Conservation (phyloP, 2,329 filamentous ascomycete genomes). For the Pseudogymnoascus sp. region DNA sequence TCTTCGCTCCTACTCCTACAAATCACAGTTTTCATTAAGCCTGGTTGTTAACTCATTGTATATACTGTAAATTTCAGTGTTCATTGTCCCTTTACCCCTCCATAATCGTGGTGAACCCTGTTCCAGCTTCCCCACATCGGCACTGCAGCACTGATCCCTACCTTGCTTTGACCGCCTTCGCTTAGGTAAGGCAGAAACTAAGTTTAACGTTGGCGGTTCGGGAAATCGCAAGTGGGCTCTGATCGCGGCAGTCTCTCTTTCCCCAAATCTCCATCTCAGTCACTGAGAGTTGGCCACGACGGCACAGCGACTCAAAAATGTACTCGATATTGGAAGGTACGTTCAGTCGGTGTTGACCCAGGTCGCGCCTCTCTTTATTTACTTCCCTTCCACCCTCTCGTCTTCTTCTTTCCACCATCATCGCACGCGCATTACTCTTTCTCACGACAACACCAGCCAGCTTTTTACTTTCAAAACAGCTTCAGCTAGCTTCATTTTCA, state of each 20-base stretch:
- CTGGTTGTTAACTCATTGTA: not conserved
- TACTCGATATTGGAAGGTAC: slow-evolving; percentile 8
- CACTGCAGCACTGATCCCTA: slow-evolving; percentile 1
- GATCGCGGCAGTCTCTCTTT: slow-evolving; percentile 6
- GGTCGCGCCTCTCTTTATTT: not conserved
- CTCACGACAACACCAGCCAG: not conserved
- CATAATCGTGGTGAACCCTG: not conserved
- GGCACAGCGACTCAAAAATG: slow-evolving; percentile 1
- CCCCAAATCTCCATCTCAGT: not conserved
- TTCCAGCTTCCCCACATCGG: not conserved
- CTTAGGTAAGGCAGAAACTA: slow-evolving; percentile 9
- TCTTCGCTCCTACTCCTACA: not conserved
- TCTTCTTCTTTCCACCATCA: not conserved
- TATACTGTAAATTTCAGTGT: not conserved
- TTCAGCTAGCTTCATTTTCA: not conserved
- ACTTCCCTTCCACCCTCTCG: not conserved
- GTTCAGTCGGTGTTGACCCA: not conserved
- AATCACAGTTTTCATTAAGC: not conserved
- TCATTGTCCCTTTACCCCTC: not conserved
- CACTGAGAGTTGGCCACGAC: slow-evolving; percentile 2
- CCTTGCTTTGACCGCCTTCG: slow-evolving; percentile 5
- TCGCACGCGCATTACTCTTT: not conserved
- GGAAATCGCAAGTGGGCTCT: slow-evolving; percentile 5
- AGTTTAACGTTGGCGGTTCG: not conserved
- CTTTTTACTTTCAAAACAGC: not conserved